Evolutionary conservation across 495 filamentous ascomycete species (phyloP).

Genomic region (Tuber aestivum): DNA sequence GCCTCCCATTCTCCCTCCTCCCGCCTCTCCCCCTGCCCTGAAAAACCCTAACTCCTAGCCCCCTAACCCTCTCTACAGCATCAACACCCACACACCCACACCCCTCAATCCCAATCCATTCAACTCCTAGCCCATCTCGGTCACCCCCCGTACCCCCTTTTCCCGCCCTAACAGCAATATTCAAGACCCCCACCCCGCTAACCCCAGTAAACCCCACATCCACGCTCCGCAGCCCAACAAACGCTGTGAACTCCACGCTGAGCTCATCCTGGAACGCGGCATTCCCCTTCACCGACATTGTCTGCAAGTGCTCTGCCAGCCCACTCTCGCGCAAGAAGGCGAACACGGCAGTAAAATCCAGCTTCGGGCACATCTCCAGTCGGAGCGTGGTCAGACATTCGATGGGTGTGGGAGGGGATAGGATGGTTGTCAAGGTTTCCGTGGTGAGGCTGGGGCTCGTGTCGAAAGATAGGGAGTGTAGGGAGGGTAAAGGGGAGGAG

Average conservation of each 20-base stretch:
- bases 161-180: slow-evolving; percentile 17
- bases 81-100: slow-evolving; percentile 31
- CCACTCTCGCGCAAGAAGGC: slow-evolving; percentile 23
- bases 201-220: slow-evolving; percentile 35
- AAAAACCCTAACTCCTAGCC: slow-evolving; percentile 14
- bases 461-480: slow-evolving; percentile 13
- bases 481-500: slow-evolving; percentile 19
- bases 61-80: slow-evolving; percentile 23
- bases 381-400: slow-evolving; percentile 11
- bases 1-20: slow-evolving; percentile 1
- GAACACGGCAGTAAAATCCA: slow-evolving; percentile 22
- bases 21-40: background rate
- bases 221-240: slow-evolving; percentile 20
- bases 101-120: slow-evolving; percentile 32
- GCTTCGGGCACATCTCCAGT: slow-evolving; percentile 28
- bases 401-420: slow-evolving; percentile 12
- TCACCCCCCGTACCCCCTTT: slow-evolving; percentile 21
- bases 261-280: slow-evolving; percentile 29
- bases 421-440: slow-evolving; percentile 6
- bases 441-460: slow-evolving; percentile 13
- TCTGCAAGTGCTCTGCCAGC: slow-evolving; percentile 12
- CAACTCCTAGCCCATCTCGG: slow-evolving; percentile 4
- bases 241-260: slow-evolving; percentile 20
- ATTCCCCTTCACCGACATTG: slow-evolving; percentile 25
- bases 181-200: slow-evolving; percentile 31